phyloP scores from a whole-genome alignment of 108 stramenopile species.

The Nitzschia sp. region DNA sequence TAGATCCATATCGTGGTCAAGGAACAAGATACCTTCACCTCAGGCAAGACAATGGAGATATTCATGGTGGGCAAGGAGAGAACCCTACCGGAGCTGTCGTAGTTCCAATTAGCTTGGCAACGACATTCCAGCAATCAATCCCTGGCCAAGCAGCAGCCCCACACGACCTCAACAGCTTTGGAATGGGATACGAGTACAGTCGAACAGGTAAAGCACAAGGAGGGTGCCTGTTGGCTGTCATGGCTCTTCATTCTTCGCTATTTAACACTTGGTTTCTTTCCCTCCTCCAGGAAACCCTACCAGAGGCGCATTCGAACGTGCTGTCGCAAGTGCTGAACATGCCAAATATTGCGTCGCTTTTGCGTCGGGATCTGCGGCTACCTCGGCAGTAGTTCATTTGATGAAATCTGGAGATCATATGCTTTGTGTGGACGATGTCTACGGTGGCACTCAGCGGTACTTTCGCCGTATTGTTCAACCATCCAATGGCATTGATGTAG shows the following conservation, averaged over 20 bases:
- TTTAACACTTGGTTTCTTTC: too few relatives aligned
- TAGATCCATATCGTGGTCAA: slow-evolving; percentile 48
- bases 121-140: slow-evolving; percentile 71
- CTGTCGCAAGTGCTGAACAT: slow-evolving; percentile 66
- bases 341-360: slow-evolving; percentile 71
- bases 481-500: slow-evolving; percentile 49
- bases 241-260: too few relatives aligned
- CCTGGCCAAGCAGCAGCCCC: slow-evolving; percentile 65
- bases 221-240: too few relatives aligned
- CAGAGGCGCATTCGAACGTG: slow-evolving; percentile 82
- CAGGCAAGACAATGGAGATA: slow-evolving; percentile 33
- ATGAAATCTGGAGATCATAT: slow-evolving; percentile 74
- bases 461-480: slow-evolving; percentile 63
- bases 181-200: slow-evolving; percentile 81
- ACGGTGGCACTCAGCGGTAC: slow-evolving; percentile 86
- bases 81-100: slow-evolving; percentile 84
- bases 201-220: slow-evolving; percentile 64
- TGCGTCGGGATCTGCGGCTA: slow-evolving; percentile 88
- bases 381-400: slow-evolving; percentile 69
- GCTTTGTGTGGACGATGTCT: slow-evolving; percentile 85
- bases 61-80: not conserved
- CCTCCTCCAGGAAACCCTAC: slow-evolving; percentile 67
- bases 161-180: slow-evolving; percentile 75
- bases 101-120: slow-evolving; percentile 68
- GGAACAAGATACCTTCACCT: slow-evolving; percentile 54